These are phyloP conservation scores for Hagleromyces aurorensis DNA, from an alignment of 805 yeast genomes.

Conservation along the genomic window DNA sequence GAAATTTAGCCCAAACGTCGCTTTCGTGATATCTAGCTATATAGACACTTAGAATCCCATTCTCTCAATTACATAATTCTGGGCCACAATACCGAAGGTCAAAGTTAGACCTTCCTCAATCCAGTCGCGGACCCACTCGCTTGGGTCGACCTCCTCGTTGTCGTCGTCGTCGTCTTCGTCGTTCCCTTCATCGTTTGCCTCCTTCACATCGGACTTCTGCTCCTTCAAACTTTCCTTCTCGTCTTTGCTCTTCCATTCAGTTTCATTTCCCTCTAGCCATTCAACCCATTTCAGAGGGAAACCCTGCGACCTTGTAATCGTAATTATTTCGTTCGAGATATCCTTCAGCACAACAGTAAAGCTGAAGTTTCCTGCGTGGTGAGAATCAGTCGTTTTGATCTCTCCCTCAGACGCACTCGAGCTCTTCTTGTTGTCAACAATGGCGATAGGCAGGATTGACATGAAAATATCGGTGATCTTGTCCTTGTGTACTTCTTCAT, in stretches of 20 bases:
- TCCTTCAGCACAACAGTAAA: slow-evolving; percentile 75
- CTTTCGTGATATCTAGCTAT: background rate
- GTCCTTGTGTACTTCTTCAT: slow-evolving; percentile 16
- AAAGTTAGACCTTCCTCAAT: slow-evolving; percentile 69
- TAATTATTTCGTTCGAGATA: slow-evolving; percentile 64
- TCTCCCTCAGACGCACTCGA: slow-evolving; percentile 17
- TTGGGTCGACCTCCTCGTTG: slow-evolving; percentile 59
- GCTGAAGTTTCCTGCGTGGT: slow-evolving; percentile 48
- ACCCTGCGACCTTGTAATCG: slow-evolving; percentile 76
- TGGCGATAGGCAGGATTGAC: slow-evolving; percentile 54
- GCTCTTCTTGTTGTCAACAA: slow-evolving; percentile 21
- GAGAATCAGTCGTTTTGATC: slow-evolving; percentile 32
- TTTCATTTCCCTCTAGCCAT: slow-evolving; percentile 56
- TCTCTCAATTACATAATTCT: slow-evolving; percentile 80
- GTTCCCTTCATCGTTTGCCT: slow-evolving; percentile 19
- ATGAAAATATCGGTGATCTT: slow-evolving; percentile 55
- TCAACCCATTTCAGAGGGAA: slow-evolving; percentile 85
- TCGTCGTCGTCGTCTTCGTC: slow-evolving; percentile 27
- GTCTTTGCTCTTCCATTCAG: slow-evolving; percentile 25
- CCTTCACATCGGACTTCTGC: slow-evolving; percentile 17
- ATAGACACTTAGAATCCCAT: slow-evolving; percentile 36
- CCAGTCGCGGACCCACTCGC: slow-evolving; percentile 78
- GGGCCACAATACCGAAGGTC: slow-evolving; percentile 81
- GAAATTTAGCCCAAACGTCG: background rate
- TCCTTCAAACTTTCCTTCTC: slow-evolving; percentile 26